These are phyloP conservation scores for Pythium scleroteichum DNA, from an alignment of 352 stramenopile genomes.

Conservation along the genomic window DNA sequence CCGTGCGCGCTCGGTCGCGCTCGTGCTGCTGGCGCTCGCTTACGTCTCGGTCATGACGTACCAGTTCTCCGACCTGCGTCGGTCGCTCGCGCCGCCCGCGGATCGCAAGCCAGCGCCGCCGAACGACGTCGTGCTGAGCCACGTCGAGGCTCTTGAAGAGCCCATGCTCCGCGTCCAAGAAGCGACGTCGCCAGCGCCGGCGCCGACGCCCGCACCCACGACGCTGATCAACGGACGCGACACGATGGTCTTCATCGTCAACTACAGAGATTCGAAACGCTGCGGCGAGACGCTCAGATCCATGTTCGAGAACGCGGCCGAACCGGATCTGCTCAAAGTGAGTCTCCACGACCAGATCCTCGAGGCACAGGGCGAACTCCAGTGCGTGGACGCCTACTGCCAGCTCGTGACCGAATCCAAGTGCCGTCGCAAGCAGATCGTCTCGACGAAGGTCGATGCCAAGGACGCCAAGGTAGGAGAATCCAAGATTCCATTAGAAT, in stretches of 20 bases:
- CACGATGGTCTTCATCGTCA: conserved; percentile 67
- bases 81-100: too few relatives aligned
- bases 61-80: not conserved
- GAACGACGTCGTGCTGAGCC: too few relatives aligned
- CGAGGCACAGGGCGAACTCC: conserved; percentile 46
- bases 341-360: conserved; percentile 75
- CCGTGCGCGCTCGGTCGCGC: not conserved
- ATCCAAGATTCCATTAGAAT: not conserved
- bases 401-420: conserved; percentile 50
- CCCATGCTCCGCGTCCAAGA: too few relatives aligned
- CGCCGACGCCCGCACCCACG: conserved; percentile 16
- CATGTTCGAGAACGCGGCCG: conserved; percentile 65
- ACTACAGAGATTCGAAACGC: conserved; percentile 66
- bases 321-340: conserved; percentile 49
- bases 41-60: not conserved
- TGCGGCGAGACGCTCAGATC: conserved; percentile 70
- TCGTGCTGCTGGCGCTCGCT: not conserved
- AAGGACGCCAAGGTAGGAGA: not conserved
- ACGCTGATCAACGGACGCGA: conserved; percentile 48
- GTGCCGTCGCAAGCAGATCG: conserved; percentile 58
- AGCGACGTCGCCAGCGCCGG: too few relatives aligned
- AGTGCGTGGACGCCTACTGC: conserved; percentile 62
- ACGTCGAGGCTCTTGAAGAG: too few relatives aligned
- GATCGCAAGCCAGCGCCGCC: too few relatives aligned
- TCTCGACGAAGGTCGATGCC: conserved; percentile 39